A percentile compares a stretch with the other conserved stretches of the same genome.
These are phyloP conservation scores for Eryngium alpinum DNA, from an alignment of 140 eudicot species.

Conservation along the genomic window DNA sequence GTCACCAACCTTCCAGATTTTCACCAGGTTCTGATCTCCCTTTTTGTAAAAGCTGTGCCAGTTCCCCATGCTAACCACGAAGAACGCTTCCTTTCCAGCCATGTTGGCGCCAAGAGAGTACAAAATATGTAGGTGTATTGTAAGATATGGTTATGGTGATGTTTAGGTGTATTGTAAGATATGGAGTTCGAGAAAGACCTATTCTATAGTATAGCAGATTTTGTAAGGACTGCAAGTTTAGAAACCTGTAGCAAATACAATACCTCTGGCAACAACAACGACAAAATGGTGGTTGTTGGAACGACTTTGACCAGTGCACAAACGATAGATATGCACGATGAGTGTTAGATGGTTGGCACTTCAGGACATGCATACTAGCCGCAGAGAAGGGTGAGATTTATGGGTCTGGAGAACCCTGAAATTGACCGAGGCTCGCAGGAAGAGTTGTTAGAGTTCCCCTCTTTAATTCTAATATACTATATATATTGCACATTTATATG, in stretches of 20 bases:
- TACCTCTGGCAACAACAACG: slow-evolving; percentile 27
- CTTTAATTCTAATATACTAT: no score
- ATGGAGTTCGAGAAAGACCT: slow-evolving; percentile 80
- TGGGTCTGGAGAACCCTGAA: slow-evolving; percentile 73
- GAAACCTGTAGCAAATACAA: slow-evolving; percentile 11
- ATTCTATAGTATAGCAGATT: slow-evolving; percentile 83
- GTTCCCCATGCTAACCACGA: slow-evolving; percentile 75
- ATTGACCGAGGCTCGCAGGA: slow-evolving; percentile 45
- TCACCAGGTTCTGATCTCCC: slow-evolving; percentile 82
- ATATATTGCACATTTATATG: no score
- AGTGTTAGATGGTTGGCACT: slow-evolving; percentile 18
- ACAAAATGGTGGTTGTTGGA: slow-evolving; percentile 68
- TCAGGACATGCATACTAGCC: slow-evolving; percentile 24
- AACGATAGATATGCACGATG: slow-evolving; percentile 35
- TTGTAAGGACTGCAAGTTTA: slow-evolving; percentile 45
- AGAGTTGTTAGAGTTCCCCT: slow-evolving; percentile 72
- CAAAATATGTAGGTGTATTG: slow-evolving; percentile 73
- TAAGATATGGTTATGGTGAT: slow-evolving; percentile 88
- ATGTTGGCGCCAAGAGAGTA: slow-evolving; percentile 73
- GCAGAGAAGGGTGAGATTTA: slow-evolving; percentile 74
- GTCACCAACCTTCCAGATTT: slow-evolving; percentile 97
- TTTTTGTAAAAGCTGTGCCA: slow-evolving; percentile 84
- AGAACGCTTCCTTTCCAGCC: slow-evolving; percentile 90
- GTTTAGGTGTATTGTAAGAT: slow-evolving; percentile 80
- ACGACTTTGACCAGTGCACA: slow-evolving; percentile 52